Base-by-base conservation (phyloP, 495 filamentous ascomycete genomes). In the Penicillium odoratum region DNA sequence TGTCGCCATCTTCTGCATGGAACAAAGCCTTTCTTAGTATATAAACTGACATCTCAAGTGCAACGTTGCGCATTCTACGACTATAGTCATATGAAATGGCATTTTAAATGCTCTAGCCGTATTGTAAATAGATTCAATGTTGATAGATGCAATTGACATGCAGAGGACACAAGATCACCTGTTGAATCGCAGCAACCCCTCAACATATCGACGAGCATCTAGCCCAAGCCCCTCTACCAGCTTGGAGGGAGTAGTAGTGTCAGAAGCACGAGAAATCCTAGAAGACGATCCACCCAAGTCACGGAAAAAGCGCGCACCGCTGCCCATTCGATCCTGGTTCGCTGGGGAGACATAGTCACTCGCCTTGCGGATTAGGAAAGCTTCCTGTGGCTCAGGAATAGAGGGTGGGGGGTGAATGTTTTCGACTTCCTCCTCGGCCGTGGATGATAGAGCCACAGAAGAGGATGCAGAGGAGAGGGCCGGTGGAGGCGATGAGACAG, bases 151-250 rank as follows among this genome's bases (percentile, higher is more conserved):
- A 40, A 21, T 21, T 21, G 15, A 13, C 16, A 16, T 40, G 38
- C 38, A 55, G 58, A 34, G 9, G 48, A 36, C 28, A 13, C 26
- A 36, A 53, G 16, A 26, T 79, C 67, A 92, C 65, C 86, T 75
- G 71, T 88, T 88, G 70, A 96, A 69, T 66, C 83, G 91, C 60
- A 97, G 73, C 55, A 97, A 69, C 11, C 84, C 86, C 65, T 96
- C 92, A 57, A 96, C 89, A 75, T 96, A 97, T 64, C 83, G 83
- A 69, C 87, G 81, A 42, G 92, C 89, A 82, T 97, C 92, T 56
- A 96, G 79, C 0, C 92, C 92, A 61, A 97, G 87, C 4, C 92
- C 92, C 70, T 93, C 90, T n/a, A 86, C 88, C 55, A 95, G 66
- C 55, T 83, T 82, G 28, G 78, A 81, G 0, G 88, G 83, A 10